Evolutionary conservation across 768 basidiomycete species (phyloP), one percentile per base, ranked within the genome.

Genomic region (Psilocybe tampanensis): DNA sequence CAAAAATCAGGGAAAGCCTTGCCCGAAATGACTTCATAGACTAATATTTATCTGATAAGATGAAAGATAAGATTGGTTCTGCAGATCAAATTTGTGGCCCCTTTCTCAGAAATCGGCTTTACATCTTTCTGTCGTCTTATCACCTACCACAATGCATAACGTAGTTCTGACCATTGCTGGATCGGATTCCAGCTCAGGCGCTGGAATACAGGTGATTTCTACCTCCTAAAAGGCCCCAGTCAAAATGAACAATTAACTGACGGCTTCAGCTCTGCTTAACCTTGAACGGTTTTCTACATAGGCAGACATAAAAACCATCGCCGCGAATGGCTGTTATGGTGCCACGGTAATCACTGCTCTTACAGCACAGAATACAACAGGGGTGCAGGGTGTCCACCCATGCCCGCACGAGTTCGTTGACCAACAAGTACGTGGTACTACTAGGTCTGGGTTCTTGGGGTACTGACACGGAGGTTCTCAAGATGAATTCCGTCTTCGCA

Each of bases 271-370:
- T 18, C 21, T 42, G 7, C 33, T 48, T 22, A 34, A 2, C 24
- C 4, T 15, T n/a, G n/a, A n/a, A n/a, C n/a, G n/a, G n/a, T n/a
- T 29, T n/a, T 8, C 22, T 33, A 42, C 8, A 62, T 42, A 94
- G 89, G 94, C 92, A 8, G 95, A 96, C 70, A 76, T 96, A 24
- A 93, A 90, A 71, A 89, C 93, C 1, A 89, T 94, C 62, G 85
- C 90, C 4, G 87, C 91, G 0, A 81, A 87, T 24, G 80, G 79
- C 24, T 90, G 90, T 65, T 95, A 92, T 65, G 94, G 92, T 13
- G 79, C 89, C 13, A 90, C 86, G 58, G 92, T 85, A 8, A 72
- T 95, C 51, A 95, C 95, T 1, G 95, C 92, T 0, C 68, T 96
- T 44, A 94, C 92, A 0, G 91, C 94, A 0, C 95, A 97, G 69